Percentiles rank a stretch among this genome's conserved stretches.
These are phyloP conservation scores for Gnomoniopsis smithogilvyi DNA, from an alignment of 2,329 filamentous ascomycete species.

Conservation along the genomic window DNA sequence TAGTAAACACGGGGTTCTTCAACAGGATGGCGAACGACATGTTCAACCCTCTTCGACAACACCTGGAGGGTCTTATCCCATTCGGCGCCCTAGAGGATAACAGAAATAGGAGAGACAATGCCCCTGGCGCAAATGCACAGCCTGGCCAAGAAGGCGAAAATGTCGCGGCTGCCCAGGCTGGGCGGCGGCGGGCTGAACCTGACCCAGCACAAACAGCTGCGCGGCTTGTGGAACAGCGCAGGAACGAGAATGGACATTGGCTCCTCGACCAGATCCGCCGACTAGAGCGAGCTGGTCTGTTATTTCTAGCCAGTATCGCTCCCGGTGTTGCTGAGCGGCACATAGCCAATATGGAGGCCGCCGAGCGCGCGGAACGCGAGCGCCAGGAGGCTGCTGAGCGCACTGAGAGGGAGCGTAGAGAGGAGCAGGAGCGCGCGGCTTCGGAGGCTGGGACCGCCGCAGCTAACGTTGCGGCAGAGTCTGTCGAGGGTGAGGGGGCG, in stretches of 20 bases:
- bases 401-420: conserved; percentile 34
- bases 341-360: conserved; percentile 55
- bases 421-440: conserved; percentile 23
- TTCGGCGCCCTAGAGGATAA: conserved; percentile 37
- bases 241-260: conserved; percentile 45
- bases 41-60: conserved; percentile 55
- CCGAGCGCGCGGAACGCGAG: conserved; percentile 43
- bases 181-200: conserved; percentile 28
- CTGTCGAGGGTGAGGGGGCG: neutral
- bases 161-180: conserved; percentile 25
- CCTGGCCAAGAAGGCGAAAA: conserved; percentile 22
- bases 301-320: conserved; percentile 65
- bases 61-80: conserved; percentile 58
- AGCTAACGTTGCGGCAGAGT: neutral
- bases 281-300: conserved; percentile 56
- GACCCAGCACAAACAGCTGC: conserved; percentile 52
- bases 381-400: conserved; percentile 41
- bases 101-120: conserved; percentile 22
- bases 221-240: conserved; percentile 47
- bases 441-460: conserved; percentile 25
- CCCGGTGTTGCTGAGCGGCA: conserved; percentile 65
- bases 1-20: conserved; percentile 58
- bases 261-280: conserved; percentile 48
- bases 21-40: conserved; percentile 52
- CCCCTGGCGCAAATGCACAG: conserved; percentile 15